phyloP scores from a whole-genome alignment of 768 basidiomycete species.

The Naganishia friedmannii region DNA sequence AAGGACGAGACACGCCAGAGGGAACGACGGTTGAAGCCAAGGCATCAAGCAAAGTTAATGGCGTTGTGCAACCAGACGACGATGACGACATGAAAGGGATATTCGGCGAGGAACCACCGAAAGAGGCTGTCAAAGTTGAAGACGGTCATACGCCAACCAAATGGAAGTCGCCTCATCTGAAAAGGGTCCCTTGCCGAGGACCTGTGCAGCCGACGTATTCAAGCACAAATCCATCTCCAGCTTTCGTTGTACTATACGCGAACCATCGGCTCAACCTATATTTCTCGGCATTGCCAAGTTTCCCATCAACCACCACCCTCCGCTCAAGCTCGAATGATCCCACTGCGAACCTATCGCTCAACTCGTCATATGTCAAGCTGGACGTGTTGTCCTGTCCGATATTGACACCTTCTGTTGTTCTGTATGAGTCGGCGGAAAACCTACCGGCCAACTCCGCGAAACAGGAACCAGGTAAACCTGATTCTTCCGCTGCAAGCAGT shows the following conservation, averaged over 20 bases:
- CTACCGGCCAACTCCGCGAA: background rate
- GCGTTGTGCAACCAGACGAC: background rate
- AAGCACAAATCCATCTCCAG: background rate
- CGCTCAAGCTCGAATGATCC: conserved; percentile 12
- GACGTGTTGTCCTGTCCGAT: conserved; percentile 23
- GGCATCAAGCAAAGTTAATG: background rate
- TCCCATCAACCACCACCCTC: conserved; percentile 7
- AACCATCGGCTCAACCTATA: conserved; percentile 26
- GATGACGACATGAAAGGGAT: conserved; percentile 10
- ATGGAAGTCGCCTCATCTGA: background rate
- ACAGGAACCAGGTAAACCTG: conserved; percentile 12
- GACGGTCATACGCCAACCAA: background rate
- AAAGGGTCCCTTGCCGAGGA: background rate
- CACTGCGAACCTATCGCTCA: background rate
- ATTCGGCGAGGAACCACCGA: background rate
- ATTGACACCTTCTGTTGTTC: conserved; percentile 16
- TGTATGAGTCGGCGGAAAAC: conserved; percentile 11
- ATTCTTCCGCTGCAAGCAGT: conserved; percentile 22
- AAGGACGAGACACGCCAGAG: background rate
- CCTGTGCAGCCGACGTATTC: background rate
- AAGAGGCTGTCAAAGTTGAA: conserved; percentile 1
- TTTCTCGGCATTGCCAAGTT: conserved; percentile 11
- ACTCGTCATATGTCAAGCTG: conserved; percentile 11
- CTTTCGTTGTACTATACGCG: conserved; percentile 19
- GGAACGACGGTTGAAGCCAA: too few species aligned